phyloP scores from a whole-genome alignment of 345 rosid genomes.

The Hevea brasiliensis region DNA sequence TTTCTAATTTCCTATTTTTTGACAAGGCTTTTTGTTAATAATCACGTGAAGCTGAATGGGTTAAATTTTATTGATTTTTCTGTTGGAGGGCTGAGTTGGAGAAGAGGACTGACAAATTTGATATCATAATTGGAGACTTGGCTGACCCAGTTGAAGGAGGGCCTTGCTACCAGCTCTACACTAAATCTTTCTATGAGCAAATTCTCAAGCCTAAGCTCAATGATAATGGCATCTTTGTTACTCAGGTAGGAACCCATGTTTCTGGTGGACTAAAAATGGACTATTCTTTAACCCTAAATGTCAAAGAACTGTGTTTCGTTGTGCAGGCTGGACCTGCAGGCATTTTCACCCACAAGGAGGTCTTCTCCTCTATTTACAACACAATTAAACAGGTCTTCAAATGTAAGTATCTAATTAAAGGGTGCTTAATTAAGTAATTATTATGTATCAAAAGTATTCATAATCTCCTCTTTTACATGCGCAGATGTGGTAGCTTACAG shows the following conservation, averaged over 20 bases:
- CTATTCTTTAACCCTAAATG: too few relatives aligned
- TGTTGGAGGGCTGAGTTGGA: conserved; percentile 70
- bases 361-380: conserved; percentile 85
- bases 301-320: background rate
- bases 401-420: conserved; percentile 45
- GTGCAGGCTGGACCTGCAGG: conserved; percentile 96
- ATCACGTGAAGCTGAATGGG: background rate
- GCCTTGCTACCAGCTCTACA: conserved; percentile 96
- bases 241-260: conserved; percentile 52
- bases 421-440: background rate
- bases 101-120: conserved; percentile 71
- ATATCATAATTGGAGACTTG: conserved; percentile 88
- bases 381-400: conserved; percentile 89
- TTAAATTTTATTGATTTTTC: background rate
- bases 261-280: too few relatives aligned
- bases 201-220: conserved; percentile 78
- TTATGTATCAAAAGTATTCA: too few relatives aligned
- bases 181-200: conserved; percentile 79
- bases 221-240: conserved; percentile 79
- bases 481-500: conserved; percentile 88
- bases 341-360: conserved; percentile 90
- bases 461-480: background rate
- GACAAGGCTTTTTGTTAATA: background rate
- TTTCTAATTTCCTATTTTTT: background rate
- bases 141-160: conserved; percentile 99